Percentiles rank a stretch among this genome's conserved stretches.
These are phyloP conservation scores for Cytidiella melzeri DNA, from an alignment of 768 basidiomycete species.

Conservation along the genomic window DNA sequence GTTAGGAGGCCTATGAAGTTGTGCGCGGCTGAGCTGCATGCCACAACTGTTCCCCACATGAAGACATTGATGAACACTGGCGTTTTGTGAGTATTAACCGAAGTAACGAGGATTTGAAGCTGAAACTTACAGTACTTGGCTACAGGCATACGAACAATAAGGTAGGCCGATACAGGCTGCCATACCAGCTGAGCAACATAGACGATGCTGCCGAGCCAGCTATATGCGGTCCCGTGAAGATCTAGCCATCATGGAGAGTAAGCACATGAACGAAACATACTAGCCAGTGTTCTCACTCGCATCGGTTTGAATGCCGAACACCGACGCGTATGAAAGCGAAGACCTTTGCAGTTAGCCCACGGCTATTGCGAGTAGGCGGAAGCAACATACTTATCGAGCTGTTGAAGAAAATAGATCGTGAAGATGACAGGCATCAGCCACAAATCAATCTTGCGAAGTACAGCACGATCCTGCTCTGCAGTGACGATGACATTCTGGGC, in stretches of 20 bases:
- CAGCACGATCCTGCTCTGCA: slow-evolving; percentile 26
- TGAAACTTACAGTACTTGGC: slow-evolving; percentile 31
- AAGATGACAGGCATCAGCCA: slow-evolving; percentile 35
- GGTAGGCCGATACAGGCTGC: slow-evolving; percentile 38
- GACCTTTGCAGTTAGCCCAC: slow-evolving; percentile 24
- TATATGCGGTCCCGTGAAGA: slow-evolving; percentile 37
- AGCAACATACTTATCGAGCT: slow-evolving; percentile 34
- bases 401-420: slow-evolving; percentile 37
- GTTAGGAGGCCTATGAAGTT: slow-evolving; percentile 36
- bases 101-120: slow-evolving; percentile 22
- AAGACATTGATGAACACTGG: slow-evolving; percentile 28
- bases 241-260: slow-evolving; percentile 14
- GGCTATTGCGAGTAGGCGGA: not conserved
- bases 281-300: slow-evolving; percentile 23
- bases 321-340: slow-evolving; percentile 42
- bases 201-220: slow-evolving; percentile 38
- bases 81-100: slow-evolving; percentile 1
- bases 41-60: slow-evolving; percentile 36
- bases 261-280: not conserved
- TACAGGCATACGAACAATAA: slow-evolving; percentile 35
- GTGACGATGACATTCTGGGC: slow-evolving; percentile 13
- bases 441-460: slow-evolving; percentile 35
- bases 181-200: slow-evolving; percentile 40
- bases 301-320: slow-evolving; percentile 35
- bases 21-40: slow-evolving; percentile 32